phyloP scores from a whole-genome alignment of 257 asterid genomes.

The Lavandula angustifolia region DNA sequence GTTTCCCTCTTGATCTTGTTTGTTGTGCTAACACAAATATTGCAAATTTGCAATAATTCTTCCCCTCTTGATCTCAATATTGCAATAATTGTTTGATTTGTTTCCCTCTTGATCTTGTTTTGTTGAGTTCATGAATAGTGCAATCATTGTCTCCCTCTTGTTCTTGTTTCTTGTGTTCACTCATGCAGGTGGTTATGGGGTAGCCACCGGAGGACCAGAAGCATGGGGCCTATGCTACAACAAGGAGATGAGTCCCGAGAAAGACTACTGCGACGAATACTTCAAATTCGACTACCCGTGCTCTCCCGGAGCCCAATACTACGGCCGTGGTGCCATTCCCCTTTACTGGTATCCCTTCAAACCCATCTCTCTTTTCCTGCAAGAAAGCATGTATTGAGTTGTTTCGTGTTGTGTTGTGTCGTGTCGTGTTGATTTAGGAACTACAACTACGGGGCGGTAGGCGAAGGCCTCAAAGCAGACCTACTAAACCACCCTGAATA shows the following conservation, averaged over 20 bases:
- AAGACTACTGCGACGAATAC: slow-evolving; percentile 48
- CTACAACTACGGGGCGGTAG: slow-evolving; percentile 62
- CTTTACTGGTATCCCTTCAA: slow-evolving; percentile 58
- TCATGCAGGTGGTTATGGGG: slow-evolving; percentile 82
- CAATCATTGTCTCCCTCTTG: not conserved
- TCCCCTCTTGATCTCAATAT: not conserved
- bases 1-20: not conserved
- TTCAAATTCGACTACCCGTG: slow-evolving; percentile 62
- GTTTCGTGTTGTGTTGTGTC: not conserved
- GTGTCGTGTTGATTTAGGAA: slow-evolving; percentile 46
- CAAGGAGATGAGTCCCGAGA: slow-evolving; percentile 62
- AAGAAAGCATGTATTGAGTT: not conserved
- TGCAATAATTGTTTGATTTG: not conserved
- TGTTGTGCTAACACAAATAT: slow-evolving; percentile 8
- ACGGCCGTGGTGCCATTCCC: slow-evolving; percentile 93
- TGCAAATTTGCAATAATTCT: slow-evolving; percentile 17
- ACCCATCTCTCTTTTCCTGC: too few relatives aligned
- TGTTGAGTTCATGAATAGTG: slow-evolving; percentile 3
- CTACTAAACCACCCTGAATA: slow-evolving; percentile 86
- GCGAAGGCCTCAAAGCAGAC: slow-evolving; percentile 69
- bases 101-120: too few relatives aligned
- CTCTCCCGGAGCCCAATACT: slow-evolving; percentile 73
- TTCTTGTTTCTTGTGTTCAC: not conserved
- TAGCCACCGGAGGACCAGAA: slow-evolving; percentile 89
- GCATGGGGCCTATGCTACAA: slow-evolving; percentile 96